These are phyloP conservation scores for Tuber umbilicatum DNA, from an alignment of 495 filamentous ascomycete genomes.

Conservation along the genomic window DNA sequence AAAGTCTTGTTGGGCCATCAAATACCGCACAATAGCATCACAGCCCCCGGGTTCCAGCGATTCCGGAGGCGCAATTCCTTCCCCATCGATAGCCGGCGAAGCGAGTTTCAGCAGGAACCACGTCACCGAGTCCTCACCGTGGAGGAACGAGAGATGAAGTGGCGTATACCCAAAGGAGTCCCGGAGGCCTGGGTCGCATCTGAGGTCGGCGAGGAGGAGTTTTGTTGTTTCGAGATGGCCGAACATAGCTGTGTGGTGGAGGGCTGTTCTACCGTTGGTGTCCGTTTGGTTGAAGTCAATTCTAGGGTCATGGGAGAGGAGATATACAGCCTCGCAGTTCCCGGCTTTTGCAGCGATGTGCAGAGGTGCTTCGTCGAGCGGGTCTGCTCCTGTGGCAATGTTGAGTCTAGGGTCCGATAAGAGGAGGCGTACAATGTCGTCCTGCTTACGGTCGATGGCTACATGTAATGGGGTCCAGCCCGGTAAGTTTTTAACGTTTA, in stretches of 20 bases:
- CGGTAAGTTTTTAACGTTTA: background rate
- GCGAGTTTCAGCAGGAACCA: background rate
- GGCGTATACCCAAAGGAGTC: background rate
- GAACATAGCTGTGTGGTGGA: background rate
- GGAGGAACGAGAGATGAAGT: background rate
- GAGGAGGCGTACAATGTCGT: background rate
- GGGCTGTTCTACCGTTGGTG: background rate
- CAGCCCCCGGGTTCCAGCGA: background rate
- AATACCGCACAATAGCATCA: background rate
- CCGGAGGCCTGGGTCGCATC: background rate
- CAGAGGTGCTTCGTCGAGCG: background rate
- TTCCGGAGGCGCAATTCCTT: background rate
- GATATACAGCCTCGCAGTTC: background rate
- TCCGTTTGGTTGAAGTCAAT: background rate
- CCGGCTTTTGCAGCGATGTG: background rate
- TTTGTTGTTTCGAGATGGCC: background rate
- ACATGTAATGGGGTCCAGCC: background rate
- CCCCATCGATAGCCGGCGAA: background rate
- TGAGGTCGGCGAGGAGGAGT: background rate
- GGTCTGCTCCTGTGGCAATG: background rate
- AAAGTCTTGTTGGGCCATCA: background rate
- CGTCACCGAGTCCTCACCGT: background rate
- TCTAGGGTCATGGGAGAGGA: background rate
- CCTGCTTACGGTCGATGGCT: background rate
- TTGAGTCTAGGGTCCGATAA: background rate